These are phyloP conservation scores for Arachis hypogaea DNA, from an alignment of 306 rosid species.

Conservation along the genomic window DNA sequence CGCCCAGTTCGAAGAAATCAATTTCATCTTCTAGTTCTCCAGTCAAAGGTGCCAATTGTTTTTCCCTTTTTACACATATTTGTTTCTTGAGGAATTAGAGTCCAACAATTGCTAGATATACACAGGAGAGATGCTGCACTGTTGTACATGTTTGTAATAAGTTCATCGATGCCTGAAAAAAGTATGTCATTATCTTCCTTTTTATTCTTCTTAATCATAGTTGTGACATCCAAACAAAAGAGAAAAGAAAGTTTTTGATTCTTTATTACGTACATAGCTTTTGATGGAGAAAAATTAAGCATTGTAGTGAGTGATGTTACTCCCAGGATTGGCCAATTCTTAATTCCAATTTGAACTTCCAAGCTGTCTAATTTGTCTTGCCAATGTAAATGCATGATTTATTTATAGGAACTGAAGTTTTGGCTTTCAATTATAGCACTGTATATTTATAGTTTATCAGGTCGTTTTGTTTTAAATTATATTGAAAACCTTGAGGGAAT, in stretches of 20 bases:
- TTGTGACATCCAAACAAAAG: constrained; percentile 1
- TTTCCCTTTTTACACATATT: constrained; percentile 27
- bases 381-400: not conserved
- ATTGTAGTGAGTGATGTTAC: not conserved
- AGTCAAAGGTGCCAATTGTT: constrained; percentile 31
- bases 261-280: constrained; percentile 10
- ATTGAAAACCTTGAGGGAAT: constrained; percentile 9
- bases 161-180: constrained; percentile 4
- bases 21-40: constrained; percentile 23
- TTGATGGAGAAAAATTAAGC: not conserved
- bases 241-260: constrained; percentile 2
- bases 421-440: not conserved
- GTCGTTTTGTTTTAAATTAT: constrained; percentile 12
- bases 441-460: not conserved
- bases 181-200: not conserved
- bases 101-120: constrained; percentile 31
- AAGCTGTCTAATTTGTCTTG: not conserved
- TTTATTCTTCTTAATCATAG: constrained; percentile 14
- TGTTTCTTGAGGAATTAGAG: constrained; percentile 8
- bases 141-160: constrained; percentile 36
- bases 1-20: constrained; percentile 30
- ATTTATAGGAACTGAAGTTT: not conserved
- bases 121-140: constrained; percentile 23
- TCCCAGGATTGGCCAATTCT: not conserved
- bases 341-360: not conserved